Conservation (phyloP, 805 yeast species). For the Tetrapisispora iriomotensis region DNA sequence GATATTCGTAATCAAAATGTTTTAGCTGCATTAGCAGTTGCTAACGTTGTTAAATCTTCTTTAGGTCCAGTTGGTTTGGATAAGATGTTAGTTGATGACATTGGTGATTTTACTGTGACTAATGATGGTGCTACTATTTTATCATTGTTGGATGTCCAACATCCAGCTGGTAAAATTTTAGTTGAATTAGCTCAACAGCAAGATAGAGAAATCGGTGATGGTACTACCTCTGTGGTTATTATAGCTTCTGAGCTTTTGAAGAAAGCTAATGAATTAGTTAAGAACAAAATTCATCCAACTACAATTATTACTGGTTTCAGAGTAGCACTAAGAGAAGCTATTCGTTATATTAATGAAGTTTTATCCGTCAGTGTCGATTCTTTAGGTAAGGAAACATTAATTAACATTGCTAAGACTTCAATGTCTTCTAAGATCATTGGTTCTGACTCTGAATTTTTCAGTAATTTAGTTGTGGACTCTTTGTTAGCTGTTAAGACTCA, state of each 20-base stretch:
- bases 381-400: constrained; percentile 72
- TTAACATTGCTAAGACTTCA: constrained; percentile 90
- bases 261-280: constrained; percentile 88
- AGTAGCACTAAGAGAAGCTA: constrained; percentile 85
- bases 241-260: constrained; percentile 87
- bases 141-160: constrained; percentile 86
- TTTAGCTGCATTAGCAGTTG: constrained; percentile 80
- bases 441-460: constrained; percentile 81
- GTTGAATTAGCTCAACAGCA: constrained; percentile 98
- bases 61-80: constrained; percentile 97
- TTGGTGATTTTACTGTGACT: constrained; percentile 97
- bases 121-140: constrained; percentile 98
- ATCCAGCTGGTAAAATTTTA: constrained; percentile 95
- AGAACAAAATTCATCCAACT: constrained; percentile 92
- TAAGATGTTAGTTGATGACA: constrained; percentile 97
- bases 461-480: constrained; percentile 88
- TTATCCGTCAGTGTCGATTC: constrained; percentile 70
- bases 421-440: constrained; percentile 97
- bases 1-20: constrained; percentile 95
- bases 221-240: constrained; percentile 95
- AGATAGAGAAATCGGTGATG: constrained; percentile 97
- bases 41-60: constrained; percentile 76
- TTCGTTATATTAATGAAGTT: constrained; percentile 75
- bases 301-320: constrained; percentile 96
- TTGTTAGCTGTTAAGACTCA: constrained; percentile 89